Evolutionary conservation across 2,329 filamentous ascomycete species (phyloP), one percentile per base, ranked within the genome.

Genomic region (Verticillium klebahnii): DNA sequence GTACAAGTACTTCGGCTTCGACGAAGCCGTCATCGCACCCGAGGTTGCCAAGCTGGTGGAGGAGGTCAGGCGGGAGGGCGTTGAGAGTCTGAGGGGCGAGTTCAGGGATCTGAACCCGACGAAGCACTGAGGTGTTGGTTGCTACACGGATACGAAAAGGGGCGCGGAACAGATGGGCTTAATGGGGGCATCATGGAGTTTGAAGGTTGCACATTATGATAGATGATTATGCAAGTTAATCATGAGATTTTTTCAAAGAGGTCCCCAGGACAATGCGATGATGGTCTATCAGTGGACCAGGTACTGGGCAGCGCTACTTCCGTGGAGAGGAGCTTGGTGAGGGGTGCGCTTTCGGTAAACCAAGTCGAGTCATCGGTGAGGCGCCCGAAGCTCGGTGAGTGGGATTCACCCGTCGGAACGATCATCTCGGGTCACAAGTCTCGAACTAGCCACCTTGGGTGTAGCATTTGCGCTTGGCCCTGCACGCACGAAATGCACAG

Each of bases 1-100:
- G 2, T 86, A 86, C 68, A 78, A 80, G 65, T 80, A 80, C 60
- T 86, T 86, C 68, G 82, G 84, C 1, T 86, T 82, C 64, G 79
- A 84, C 2, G 69, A 77, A 63, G 71, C 69, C 2, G 76, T 82
- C 64, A 76, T 76, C 56, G 73, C 73, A 5, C 67, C 68, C 2
- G 65, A 70, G 65, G 77, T 82, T 6, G 69, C 68, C 14, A 72
- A 65, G 59, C 62, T 72, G 19, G 66, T 67, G 31, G 67, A 65
- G 23, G 66, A 70, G 29, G 68, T 72, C 11, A 63, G 62, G 31
- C 62, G 56, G 17, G 62, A 69, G 25, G 69, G 67, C 14, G 56
- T 69, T 5, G 66, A 67, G 32, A 63, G 61, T 23, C 59, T 71
- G 34, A 59, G 64, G 37, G 66, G 69, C 25, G 70, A 71, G 59